Evolutionary conservation across 73 alveolate genomes (phyloP), one percentile per base, ranked within the genome.

Genomic region (Paramecium pentaurelia): DNA sequence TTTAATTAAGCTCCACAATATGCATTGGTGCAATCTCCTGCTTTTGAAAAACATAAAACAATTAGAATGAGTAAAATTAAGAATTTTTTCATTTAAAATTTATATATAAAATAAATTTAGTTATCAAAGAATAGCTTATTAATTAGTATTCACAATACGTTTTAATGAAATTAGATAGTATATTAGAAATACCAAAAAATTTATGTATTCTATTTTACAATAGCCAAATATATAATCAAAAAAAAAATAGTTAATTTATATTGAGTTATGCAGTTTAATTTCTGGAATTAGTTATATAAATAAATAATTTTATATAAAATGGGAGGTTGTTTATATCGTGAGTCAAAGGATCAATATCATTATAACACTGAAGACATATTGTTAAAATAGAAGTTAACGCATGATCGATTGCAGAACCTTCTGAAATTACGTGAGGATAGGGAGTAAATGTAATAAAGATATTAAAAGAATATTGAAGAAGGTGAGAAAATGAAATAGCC

Each of bases 391-490:
- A 40, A 40, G 49, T 40, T 40, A 40, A 40, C 49, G 16, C 49
- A 40, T 40, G 49, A 40, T 8, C 49, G 49, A 40, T 40, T 40
- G 16, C 3, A 40, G 49, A 40, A 40, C 49, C 38, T 27, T 60
- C 9, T 16, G 16, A 60, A 8, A 60, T 20, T 60, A 10, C 84
- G 47, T 32, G 84, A 64, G 47, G 84, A 64, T 1, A 64, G 47
- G 84, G 84, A 64, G 84, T 64, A 64, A 64, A 64, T 64, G 84
- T 64, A 64, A 28, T 64, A 64, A 64, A 28, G 84, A 64, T 64
- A 64, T 64, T 64, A 64, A 34, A 64, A 64, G 47, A 64, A 64
- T 6, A 64, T 64, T 2, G 84, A 64, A 32, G 84, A 64, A 64
- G 84, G 84, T 32, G 84, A 64, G 28, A 64, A 64, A 64, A 6